A percentile compares a stretch with the other conserved stretches of the same genome.
Conservation (phyloP, 805 yeast genomes). For the Kodamaea neixiangensis region DNA sequence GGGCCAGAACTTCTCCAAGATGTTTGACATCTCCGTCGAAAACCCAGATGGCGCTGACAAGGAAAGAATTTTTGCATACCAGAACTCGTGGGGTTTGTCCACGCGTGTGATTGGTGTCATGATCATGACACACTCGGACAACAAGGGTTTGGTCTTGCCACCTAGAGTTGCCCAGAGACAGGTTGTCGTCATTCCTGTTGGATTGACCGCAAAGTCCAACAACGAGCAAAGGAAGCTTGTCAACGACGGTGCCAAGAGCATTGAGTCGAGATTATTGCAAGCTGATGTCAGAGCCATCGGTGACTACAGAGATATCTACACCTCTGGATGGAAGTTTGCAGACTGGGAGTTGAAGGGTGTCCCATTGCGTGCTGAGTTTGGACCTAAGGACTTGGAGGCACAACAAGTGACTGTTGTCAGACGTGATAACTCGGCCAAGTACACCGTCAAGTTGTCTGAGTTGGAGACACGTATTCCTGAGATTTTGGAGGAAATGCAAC, state of each 20-base stretch:
- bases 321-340: conserved; percentile 99
- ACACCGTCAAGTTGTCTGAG: conserved; percentile 61
- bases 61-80: conserved; percentile 87
- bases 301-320: conserved; percentile 91
- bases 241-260: conserved; percentile 64
- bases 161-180: conserved; percentile 95
- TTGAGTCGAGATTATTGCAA: conserved; percentile 61
- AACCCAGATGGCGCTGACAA: conserved; percentile 89
- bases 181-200: conserved; percentile 92
- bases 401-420: conserved; percentile 84
- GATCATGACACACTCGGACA: conserved; percentile 98
- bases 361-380: conserved; percentile 91
- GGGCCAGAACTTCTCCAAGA: conserved; percentile 97
- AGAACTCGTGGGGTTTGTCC: conserved; percentile 99
- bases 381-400: conserved; percentile 90
- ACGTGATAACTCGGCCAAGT: conserved; percentile 85
- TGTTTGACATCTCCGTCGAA: conserved; percentile 95
- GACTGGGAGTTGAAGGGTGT: conserved; percentile 96
- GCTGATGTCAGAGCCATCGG: conserved; percentile 75
- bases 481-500: conserved; percentile 80
- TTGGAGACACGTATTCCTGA: conserved; percentile 69
- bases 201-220: conserved; percentile 83
- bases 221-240: conserved; percentile 73
- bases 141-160: conserved; percentile 96
- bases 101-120: conserved; percentile 99